Conservation (phyloP, 1,284 basidiomycete genomes). For the Volvariella volvacea region DNA sequence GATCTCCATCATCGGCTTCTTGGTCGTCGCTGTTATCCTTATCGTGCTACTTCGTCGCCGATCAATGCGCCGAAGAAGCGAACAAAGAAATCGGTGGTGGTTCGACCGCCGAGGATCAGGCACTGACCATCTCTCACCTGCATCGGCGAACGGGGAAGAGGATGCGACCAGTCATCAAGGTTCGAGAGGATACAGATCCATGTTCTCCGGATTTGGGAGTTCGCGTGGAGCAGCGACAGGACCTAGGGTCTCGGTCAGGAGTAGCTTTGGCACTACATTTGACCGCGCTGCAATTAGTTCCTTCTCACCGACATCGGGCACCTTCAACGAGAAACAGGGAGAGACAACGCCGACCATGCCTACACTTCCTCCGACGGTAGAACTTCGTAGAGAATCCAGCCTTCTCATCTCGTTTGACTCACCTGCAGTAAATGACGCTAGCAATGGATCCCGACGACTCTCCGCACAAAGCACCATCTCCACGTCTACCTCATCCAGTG, state of each 20-base stretch:
- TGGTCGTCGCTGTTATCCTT: conserved; percentile 18
- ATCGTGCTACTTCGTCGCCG: conserved; percentile 26
- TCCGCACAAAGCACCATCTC: conserved; percentile 16
- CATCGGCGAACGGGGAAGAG: conserved; percentile 17
- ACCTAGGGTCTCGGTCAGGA: conserved; percentile 41
- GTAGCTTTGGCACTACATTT: too few species aligned
- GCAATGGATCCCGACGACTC: conserved; percentile 8
- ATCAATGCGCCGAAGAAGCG: conserved; percentile 20
- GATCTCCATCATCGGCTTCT: conserved; percentile 18
- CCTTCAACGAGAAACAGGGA: background rate
- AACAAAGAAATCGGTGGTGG: conserved; percentile 27
- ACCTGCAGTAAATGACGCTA: conserved; percentile 9
- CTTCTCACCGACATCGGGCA: background rate
- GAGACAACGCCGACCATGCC: background rate
- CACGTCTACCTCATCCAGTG: conserved; percentile 33
- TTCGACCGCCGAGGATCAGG: conserved; percentile 12
- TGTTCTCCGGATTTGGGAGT: conserved; percentile 23
- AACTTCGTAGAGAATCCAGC: background rate
- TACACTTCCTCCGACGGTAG: background rate
- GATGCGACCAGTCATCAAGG: conserved; percentile 10
- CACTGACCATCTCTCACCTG: conserved; percentile 9
- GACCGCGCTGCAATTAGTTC: conserved; percentile 7
- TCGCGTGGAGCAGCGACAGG: conserved; percentile 28
- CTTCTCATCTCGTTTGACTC: background rate
- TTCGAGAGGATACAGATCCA: conserved; percentile 30